These are phyloP conservation scores for Colletotrichum orchidophilum DNA, from an alignment of 2,329 filamentous ascomycete genomes.

Conservation along the genomic window DNA sequence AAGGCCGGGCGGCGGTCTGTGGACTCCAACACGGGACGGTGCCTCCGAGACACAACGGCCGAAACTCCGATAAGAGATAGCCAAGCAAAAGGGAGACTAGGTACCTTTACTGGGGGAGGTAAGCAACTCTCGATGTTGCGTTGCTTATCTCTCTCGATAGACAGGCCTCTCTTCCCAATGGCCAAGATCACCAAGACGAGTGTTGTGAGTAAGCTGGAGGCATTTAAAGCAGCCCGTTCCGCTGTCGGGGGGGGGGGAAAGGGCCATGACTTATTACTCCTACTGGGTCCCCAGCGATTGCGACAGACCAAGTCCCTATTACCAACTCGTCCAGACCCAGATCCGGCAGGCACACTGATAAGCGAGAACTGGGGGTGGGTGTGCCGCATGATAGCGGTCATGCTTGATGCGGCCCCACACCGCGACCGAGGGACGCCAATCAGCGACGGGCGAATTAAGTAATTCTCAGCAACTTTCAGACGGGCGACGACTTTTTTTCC, in stretches of 20 bases:
- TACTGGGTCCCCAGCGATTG: constrained; percentile 23
- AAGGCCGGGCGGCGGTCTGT: constrained; percentile 6
- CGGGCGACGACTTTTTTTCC: constrained; percentile 22
- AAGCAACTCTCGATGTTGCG: background rate
- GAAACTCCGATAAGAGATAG: constrained; percentile 16
- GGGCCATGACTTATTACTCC: constrained; percentile 31
- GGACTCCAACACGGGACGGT: constrained; percentile 21
- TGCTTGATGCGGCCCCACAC: constrained; percentile 8
- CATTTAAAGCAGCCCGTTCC: constrained; percentile 13
- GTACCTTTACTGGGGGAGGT: background rate
- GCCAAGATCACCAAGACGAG: background rate
- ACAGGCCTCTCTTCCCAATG: background rate
- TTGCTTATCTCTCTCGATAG: background rate
- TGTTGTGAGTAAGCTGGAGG: background rate
- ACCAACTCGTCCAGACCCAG: constrained; percentile 18
- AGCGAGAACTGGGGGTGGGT: constrained; percentile 12
- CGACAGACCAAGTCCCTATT: constrained; percentile 22
- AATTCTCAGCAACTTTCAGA: constrained; percentile 33
- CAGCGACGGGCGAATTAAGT: constrained; percentile 22
- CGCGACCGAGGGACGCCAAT: constrained; percentile 7
- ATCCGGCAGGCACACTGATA: constrained; percentile 29
- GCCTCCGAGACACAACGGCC: constrained; percentile 21
- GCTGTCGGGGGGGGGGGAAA: constrained; percentile 23
- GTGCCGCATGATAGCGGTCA: constrained; percentile 25
- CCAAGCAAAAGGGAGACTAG: background rate